Base-by-base conservation (phyloP, 2,329 filamentous ascomycete genomes). In the Orbilia javanica region DNA sequence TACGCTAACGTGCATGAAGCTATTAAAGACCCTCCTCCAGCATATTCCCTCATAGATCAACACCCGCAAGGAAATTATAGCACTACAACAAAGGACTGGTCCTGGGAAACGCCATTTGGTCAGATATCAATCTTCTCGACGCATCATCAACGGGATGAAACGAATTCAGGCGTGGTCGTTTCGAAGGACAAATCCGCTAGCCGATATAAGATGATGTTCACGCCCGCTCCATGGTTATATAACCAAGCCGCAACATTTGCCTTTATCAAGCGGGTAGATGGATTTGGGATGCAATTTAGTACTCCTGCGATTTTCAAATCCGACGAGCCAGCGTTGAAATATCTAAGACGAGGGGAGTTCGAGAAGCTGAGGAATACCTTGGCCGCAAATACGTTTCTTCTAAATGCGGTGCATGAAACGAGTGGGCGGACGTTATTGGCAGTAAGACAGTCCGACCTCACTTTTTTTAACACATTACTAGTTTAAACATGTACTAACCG, bases 81-180 rank as follows among this genome's bases (percentile, higher is more conserved):
- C n/a, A 77, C 73, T 4, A 77, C 31, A 6, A 68, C 67, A 8
- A 77, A 77, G n/a, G 73, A 77, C 18, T 77, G 66, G 66, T 20
- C 27, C 8, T 77, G 73, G 73, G 66, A 77, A 15, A 77, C 73
- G 4, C 73, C 73, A 8, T 77, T 77, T 53, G 73, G 73, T 18
- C 57, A 66, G n/a, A 71, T 77, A n/a, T 77, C 73, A n/a, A 48
- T 77, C 2, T 77, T 77, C 29, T 62, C 73, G 8, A 77, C 73
- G 0, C 73, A 77, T 6, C 60, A 71, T 55, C 50, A 71, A 20
- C 66, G 73, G 6, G 73, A 67, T 27, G 22, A 62, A 22, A n/a
- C 27, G 18, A 71, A 46, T 3, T 4, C 57, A 1, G 42, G 31
- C 39, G 42, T 53, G 8, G 15, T 60, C 20, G 29, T 62, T 10